Conservation (phyloP, 164 flowering plant species). For the Nymphaea thermarum region DNA sequence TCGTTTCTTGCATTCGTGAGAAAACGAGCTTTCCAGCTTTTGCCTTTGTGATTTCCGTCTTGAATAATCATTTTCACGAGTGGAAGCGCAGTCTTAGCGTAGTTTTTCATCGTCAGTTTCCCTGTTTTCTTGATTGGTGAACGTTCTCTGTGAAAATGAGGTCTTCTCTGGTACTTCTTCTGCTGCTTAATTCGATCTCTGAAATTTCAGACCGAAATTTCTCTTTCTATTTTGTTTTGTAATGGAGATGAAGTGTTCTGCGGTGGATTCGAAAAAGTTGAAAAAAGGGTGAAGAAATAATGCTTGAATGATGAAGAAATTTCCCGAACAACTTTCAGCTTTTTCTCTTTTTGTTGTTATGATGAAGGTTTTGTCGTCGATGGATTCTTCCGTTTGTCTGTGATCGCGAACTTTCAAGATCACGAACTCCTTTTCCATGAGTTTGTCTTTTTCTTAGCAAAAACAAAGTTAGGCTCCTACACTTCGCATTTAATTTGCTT, state of each 20-base stretch:
- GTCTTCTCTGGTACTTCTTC: background rate
- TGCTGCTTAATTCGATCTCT: background rate
- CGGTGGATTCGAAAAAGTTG: background rate
- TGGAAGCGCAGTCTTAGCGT: too few relatives aligned
- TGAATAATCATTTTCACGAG: too few relatives aligned
- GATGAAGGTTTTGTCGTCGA: background rate
- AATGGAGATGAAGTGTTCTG: background rate
- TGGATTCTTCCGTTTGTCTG: background rate
- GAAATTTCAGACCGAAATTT: background rate
- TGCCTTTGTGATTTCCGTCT: background rate
- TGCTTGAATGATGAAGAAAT: background rate
- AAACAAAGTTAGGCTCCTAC: background rate
- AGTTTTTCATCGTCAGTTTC: too few relatives aligned
- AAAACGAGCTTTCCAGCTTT: background rate
- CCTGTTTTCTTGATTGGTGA: background rate
- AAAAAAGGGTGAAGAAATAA: background rate
- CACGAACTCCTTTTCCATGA: background rate
- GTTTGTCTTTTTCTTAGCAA: too few relatives aligned
- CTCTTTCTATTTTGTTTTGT: background rate
- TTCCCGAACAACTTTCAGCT: background rate
- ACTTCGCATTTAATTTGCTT: too few relatives aligned
- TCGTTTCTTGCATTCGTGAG: background rate
- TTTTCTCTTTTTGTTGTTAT: background rate
- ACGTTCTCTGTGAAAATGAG: background rate
- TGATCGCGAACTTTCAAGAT: background rate